A percentile compares a stretch with the other conserved stretches of the same genome.
Evolutionary conservation across 495 filamentous ascomycete genomes (phyloP).

Genomic region (Darksidea phi): DNA sequence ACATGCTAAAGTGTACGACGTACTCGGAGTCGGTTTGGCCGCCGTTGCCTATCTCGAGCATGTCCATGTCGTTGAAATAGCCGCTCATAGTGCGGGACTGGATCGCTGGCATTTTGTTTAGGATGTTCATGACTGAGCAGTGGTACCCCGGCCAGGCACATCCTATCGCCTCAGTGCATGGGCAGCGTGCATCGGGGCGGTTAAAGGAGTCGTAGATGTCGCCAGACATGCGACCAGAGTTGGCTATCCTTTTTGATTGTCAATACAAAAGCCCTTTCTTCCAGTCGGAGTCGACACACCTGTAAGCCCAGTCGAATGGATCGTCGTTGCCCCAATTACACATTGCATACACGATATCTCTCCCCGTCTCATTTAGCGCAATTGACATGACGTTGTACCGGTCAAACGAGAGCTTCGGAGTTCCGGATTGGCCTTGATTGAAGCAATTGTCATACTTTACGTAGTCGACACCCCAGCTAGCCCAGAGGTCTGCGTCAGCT

Average conservation of each 20-base stretch:
- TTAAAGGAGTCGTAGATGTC: conserved; percentile 51
- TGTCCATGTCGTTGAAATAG: conserved; percentile 42
- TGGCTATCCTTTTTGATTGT: too few relatives aligned
- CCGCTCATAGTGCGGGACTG: conserved; percentile 30
- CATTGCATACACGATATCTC: conserved; percentile 61
- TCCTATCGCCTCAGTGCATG: conserved; percentile 43
- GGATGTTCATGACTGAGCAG: conserved; percentile 51
- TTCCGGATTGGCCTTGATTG: conserved; percentile 54
- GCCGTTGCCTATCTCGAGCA: conserved; percentile 43
- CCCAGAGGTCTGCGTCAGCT: conserved; percentile 60
- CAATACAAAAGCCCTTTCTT: too few relatives aligned
- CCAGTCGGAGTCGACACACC: too few relatives aligned
- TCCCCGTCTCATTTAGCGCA: conserved; percentile 55
- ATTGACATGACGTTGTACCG: conserved; percentile 62
- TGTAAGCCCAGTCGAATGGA: conserved; percentile 53
- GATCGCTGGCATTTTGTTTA: conserved; percentile 39
- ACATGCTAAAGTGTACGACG: conserved; percentile 39
- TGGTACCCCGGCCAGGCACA: conserved; percentile 55
- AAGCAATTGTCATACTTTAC: conserved; percentile 76
- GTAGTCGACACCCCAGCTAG: conserved; percentile 58
- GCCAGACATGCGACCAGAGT: conserved; percentile 58
- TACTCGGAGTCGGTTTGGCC: conserved; percentile 38
- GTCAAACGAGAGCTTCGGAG: conserved; percentile 47
- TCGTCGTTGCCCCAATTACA: conserved; percentile 62
- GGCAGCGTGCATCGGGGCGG: conserved; percentile 38